A percentile compares a stretch with the other conserved stretches of the same genome.
These are phyloP conservation scores for Orbilia oligospora DNA, from an alignment of 2,329 filamentous ascomycete genomes.

Conservation along the genomic window DNA sequence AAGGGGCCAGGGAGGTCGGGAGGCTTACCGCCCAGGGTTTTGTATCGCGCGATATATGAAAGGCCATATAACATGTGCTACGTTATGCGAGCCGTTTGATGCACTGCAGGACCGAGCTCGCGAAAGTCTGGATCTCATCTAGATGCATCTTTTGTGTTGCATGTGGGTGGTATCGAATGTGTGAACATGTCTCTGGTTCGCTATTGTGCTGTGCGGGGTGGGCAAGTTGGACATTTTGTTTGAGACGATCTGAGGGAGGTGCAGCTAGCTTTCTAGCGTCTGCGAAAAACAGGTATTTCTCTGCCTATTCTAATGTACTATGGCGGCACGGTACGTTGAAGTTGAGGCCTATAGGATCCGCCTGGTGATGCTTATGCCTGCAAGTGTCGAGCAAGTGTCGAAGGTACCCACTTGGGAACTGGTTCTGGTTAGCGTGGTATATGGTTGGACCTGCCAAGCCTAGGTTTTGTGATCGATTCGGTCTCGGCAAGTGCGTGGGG, in stretches of 20 bases:
- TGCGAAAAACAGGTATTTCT: too few relatives aligned
- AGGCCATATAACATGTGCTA: neutral
- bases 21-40: neutral
- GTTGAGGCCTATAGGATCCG: too few relatives aligned
- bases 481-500: too few relatives aligned
- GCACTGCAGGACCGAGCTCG: neutral
- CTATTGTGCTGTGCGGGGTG: too few relatives aligned
- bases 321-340: too few relatives aligned
- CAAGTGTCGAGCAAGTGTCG: too few relatives aligned
- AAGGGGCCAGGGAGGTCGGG: neutral
- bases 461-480: neutral
- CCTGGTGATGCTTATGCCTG: too few relatives aligned
- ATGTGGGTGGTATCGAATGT: neutral
- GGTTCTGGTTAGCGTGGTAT: neutral
- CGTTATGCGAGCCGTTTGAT: constrained; percentile 7
- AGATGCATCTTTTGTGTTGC: constrained; percentile 12
- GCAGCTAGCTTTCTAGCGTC: too few relatives aligned
- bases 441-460: neutral
- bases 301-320: too few relatives aligned
- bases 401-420: neutral
- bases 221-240: too few relatives aligned
- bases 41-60: neutral
- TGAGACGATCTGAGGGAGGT: too few relatives aligned
- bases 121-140: neutral
- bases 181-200: too few relatives aligned